Evolutionary conservation across 371 early-diverging fungal species (phyloP), one percentile per base, ranked within the genome.

Genomic region (Syncephalis plumigaleata): DNA sequence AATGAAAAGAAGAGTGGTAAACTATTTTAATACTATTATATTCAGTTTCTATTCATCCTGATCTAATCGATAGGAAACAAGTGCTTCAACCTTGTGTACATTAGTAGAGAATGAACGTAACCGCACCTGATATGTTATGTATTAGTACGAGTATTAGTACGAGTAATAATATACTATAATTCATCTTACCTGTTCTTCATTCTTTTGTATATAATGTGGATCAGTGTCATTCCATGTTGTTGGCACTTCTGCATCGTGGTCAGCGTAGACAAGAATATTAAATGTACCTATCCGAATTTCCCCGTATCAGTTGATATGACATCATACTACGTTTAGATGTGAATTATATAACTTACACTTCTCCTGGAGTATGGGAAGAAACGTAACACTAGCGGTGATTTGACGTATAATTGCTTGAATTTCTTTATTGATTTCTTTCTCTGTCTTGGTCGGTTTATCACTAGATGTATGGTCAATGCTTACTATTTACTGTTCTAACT

Each of bases 381-480:
- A 91, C 4, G 88, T 75, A 15, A 91, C 91, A 49, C 77, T 78
- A 2, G 88, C 83, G 0, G 84, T 82, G 42, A 94, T 88, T 58
- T 94, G 91, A 3, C 91, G 75, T 58, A 94, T 68, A 40, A 92
- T 81, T 1, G 82, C 79, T 49, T 79, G 79, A 40, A 94, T 87
- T 55, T 92, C 87, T 39, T 57, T 45, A 46, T 79, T 66, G 26
- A 87, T 70, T 46, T 75, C 67, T 51, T 73, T 71, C 55, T 77
- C 81, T 15, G 69, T 60, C 59, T 77, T 84, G 36, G 55, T 47
- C 2, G 49, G 54, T 38, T 42, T 50, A 36, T 31, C 36, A 24
- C 15, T 39, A 46, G n/a, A 39, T 44, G n/a, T 31, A 31, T 31
- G 11, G 31, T 31, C 11, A 31, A 22, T 18, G 16, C 17, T 25